Percentiles rank a stretch among this genome's conserved stretches.
phyloP scores from a whole-genome alignment of 116 monocot genomes.

The Zostera marina region DNA sequence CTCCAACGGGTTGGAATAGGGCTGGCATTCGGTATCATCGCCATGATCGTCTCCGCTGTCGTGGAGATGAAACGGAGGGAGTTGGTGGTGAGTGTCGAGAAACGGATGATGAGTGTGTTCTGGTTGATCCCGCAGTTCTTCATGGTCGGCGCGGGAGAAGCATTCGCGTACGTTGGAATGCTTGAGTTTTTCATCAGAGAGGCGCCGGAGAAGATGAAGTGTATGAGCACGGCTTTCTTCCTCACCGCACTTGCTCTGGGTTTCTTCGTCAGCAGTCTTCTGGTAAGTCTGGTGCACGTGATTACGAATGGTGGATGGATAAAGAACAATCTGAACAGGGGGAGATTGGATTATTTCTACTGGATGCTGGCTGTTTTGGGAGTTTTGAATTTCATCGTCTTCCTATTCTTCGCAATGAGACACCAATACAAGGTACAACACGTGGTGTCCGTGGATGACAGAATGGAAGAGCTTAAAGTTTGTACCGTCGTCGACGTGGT shows the following conservation, averaged over 20 bases:
- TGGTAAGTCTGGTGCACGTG: conserved; percentile 30
- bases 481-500: not conserved
- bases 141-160: conserved; percentile 48
- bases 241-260: conserved; percentile 41
- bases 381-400: conserved; percentile 18
- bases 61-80: conserved; percentile 19
- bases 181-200: conserved; percentile 58
- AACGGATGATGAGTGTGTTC: conserved; percentile 26
- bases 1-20: conserved; percentile 35
- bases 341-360: conserved; percentile 51
- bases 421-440: conserved; percentile 16
- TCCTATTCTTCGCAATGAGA: conserved; percentile 3
- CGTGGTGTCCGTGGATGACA: not conserved
- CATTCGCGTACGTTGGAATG: conserved; percentile 48
- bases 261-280: conserved; percentile 45
- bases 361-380: conserved; percentile 30
- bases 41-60: conserved; percentile 30
- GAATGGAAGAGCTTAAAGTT: not conserved
- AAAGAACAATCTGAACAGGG: conserved; percentile 31
- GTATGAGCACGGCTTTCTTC: conserved; percentile 51
- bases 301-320: conserved; percentile 26
- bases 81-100: not conserved
- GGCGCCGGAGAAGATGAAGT: conserved; percentile 53
- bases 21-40: conserved; percentile 24
- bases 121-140: conserved; percentile 43